Base-by-base conservation (phyloP, 2,329 filamentous ascomycete species). In the Sporothrix variecibatus region DNA sequence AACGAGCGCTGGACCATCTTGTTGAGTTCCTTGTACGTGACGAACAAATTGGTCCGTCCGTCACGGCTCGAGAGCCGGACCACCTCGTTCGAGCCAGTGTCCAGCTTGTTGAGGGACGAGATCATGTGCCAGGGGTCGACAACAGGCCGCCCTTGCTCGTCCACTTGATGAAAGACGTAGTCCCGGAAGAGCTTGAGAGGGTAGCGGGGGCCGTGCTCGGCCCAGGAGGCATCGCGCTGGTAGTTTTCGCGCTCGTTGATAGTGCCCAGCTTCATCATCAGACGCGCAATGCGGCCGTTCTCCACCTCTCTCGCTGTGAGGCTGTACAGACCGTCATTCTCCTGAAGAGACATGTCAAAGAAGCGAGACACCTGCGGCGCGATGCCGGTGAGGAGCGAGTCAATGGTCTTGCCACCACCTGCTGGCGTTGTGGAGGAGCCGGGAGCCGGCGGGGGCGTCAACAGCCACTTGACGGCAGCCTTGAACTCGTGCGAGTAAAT, bases 131-230 rank as follows among this genome's bases (percentile, higher is more conserved):
- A 95, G 74, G 98, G 85, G 80, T 98, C 93, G 5, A 97, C 86
- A 1, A 95, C 92, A 0, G 96, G 93, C 72, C 93, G 92, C 17
- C 94, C 94, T 74, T 94, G 90, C 40, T 89, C 88, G 81, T 98
- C 94, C 15, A 98, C 94, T 80, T 97, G 95, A 82, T 99, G 96
- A 83, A 98, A 99, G 56, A 98, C 94, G 79, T 97, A 98, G 83
- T 99, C 96, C 69, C 96, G 90, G 86, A 98, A 98, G 9, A 99
- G 88, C 83, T 97, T 98, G 77, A 99, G 86, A 80, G 94, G 93
- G 81, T 97, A 98, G 38, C 95, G 90, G 79, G 97, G 94, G 34
- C 95, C 95, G 67, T 93, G 96, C 82, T 98, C 95, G 4, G 94
- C 93, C 95, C 96, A 99, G 68, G 89, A 86, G 0, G 87, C 85